Evolutionary conservation across 257 asterid genomes (phyloP).

Genomic region (Fraxinus excelsior): DNA sequence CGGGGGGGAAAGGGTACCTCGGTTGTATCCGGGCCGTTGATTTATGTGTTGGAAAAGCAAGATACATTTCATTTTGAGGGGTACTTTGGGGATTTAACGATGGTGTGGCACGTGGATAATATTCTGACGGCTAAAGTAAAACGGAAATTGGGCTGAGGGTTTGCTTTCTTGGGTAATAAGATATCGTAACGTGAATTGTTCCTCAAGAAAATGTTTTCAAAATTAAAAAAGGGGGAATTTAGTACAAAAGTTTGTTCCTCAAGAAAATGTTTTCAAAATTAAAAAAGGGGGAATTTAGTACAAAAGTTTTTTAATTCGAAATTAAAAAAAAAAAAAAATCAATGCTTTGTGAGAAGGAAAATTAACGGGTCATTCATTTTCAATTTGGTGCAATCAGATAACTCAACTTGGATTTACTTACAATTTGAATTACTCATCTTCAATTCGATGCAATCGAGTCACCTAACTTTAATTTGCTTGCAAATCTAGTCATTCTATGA

Average conservation of each 20-base stretch:
- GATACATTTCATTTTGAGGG: constrained; percentile 23
- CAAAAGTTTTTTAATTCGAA: background rate
- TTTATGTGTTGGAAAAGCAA: constrained; percentile 32
- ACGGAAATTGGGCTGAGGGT: background rate
- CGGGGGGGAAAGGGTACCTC: background rate
- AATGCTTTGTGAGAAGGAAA: no score
- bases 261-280: constrained; percentile 25
- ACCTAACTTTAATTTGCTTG: no score
- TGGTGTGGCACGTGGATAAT: constrained; percentile 31
- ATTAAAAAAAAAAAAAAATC: no score
- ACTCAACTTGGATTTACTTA: no score
- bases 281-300: background rate
- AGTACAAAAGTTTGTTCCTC: constrained; percentile 33
- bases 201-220: constrained; percentile 32
- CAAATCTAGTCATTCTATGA: no score
- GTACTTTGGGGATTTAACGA: constrained; percentile 14
- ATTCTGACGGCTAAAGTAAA: background rate
- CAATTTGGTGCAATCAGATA: no score
- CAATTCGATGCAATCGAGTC: no score
- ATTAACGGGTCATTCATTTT: no score
- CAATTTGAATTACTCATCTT: no score
- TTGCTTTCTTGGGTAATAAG: constrained; percentile 34
- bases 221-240: background rate
- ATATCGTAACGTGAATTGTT: constrained; percentile 28
- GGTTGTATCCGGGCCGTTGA: constrained; percentile 44